Conservation (phyloP, 371 early-diverging fungal species). For the Mortierella sp. region DNA sequence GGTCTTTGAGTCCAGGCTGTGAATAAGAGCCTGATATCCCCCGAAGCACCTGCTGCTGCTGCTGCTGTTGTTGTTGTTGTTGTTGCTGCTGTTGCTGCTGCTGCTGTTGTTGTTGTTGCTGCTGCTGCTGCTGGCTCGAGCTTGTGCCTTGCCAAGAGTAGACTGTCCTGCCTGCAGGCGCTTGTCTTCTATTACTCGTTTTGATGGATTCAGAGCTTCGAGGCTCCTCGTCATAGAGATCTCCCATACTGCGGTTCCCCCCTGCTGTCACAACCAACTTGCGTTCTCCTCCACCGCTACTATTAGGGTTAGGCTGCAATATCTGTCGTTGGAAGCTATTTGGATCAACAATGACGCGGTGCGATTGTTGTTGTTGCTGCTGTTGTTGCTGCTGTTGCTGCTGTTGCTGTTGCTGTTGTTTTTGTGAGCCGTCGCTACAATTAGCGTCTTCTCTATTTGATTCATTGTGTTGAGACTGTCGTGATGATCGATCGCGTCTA, state of each 20-base stretch:
- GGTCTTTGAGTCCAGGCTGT: conserved; percentile 36
- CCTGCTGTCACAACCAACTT: conserved; percentile 17
- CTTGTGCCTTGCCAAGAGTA: conserved; percentile 43
- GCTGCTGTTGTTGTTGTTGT: conserved; percentile 26
- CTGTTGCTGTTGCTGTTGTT: background rate
- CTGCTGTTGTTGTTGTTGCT: conserved; percentile 13
- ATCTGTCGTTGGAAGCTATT: conserved; percentile 54
- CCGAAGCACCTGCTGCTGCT: conserved; percentile 30
- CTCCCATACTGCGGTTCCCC: conserved; percentile 10
- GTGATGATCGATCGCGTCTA: conserved; percentile 34
- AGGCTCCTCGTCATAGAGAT: conserved; percentile 29
- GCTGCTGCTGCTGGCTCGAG: conserved; percentile 23
- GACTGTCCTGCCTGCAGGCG: conserved; percentile 45
- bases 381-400: background rate
- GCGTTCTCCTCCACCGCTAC: conserved; percentile 18
- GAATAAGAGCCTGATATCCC: conserved; percentile 38
- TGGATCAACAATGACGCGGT: conserved; percentile 51
- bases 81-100: conserved; percentile 17
- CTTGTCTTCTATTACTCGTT: conserved; percentile 30
- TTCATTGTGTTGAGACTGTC: conserved; percentile 15
- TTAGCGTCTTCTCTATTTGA: conserved; percentile 20
- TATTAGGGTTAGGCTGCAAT: conserved; percentile 33
- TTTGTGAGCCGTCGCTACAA: conserved; percentile 28
- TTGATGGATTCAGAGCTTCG: conserved; percentile 19
- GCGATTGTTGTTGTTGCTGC: conserved; percentile 21